These are phyloP conservation scores for Acanthochlamys bracteata DNA, from an alignment of 106 monocot genomes.

Conservation along the genomic window DNA sequence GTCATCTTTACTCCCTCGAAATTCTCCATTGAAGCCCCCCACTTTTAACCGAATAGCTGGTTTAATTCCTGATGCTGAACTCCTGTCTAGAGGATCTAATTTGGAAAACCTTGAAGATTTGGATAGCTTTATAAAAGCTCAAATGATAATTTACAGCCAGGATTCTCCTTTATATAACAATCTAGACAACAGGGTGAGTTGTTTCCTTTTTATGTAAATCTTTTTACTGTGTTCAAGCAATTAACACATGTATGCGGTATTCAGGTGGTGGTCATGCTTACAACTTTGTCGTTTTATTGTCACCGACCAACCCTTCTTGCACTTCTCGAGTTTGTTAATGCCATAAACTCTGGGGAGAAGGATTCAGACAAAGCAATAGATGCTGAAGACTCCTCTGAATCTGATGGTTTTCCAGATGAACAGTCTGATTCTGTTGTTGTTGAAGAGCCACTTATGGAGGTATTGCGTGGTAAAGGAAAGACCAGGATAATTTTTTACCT, in stretches of 20 bases:
- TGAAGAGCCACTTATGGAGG: conserved; percentile 45
- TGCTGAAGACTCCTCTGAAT: conserved; percentile 12
- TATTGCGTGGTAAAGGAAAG: conserved; percentile 78
- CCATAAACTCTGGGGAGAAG: conserved; percentile 53
- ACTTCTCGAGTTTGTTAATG: conserved; percentile 71
- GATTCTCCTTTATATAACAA: conserved; percentile 69
- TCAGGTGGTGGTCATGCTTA: conserved; percentile 72
- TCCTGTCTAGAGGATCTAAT: conserved; percentile 14
- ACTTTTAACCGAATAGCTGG: conserved; percentile 62
- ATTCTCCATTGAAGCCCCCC: conserved; percentile 50
- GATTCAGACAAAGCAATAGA: conserved; percentile 1
- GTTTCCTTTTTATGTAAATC: background rate
- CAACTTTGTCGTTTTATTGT: conserved; percentile 84
- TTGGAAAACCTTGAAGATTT: conserved; percentile 31
- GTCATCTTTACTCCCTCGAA: conserved; percentile 15
- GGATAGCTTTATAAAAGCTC: conserved; percentile 91
- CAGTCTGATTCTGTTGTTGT: conserved; percentile 11
- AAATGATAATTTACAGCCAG: conserved; percentile 64
- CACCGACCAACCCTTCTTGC: conserved; percentile 93
- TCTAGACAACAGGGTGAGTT: conserved; percentile 68
- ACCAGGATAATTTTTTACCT: conserved; percentile 68
- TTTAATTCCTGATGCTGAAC: conserved; percentile 62
- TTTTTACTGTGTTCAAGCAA: too few relatives aligned
- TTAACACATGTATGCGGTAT: too few relatives aligned
- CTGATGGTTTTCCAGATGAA: conserved; percentile 3